These are phyloP conservation scores for Fistulifera solaris DNA, from an alignment of 108 stramenopile species.

Conservation along the genomic window DNA sequence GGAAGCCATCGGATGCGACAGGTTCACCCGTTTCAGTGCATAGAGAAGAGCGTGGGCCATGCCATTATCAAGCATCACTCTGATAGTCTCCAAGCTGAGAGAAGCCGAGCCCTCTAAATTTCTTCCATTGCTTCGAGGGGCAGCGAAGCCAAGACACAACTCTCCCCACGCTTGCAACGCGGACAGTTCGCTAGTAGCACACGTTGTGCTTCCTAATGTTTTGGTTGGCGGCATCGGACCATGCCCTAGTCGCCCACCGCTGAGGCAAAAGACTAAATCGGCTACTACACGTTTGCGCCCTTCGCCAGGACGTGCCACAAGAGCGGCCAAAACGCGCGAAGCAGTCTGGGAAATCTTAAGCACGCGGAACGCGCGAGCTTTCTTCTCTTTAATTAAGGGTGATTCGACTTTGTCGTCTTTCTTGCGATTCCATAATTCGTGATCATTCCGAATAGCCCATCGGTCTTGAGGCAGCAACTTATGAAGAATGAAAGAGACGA, in stretches of 20 bases:
- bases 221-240: neutral
- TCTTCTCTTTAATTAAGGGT: constrained; percentile 5
- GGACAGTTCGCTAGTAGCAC: constrained; percentile 26
- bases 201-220: neutral
- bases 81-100: constrained; percentile 78
- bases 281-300: constrained; percentile 80
- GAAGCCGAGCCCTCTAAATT: constrained; percentile 48
- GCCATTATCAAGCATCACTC: constrained; percentile 70
- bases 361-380: constrained; percentile 19
- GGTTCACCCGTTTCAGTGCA: constrained; percentile 61
- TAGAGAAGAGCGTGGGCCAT: constrained; percentile 69
- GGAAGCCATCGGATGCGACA: constrained; percentile 74
- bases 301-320: constrained; percentile 87
- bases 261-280: constrained; percentile 76
- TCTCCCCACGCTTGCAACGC: constrained; percentile 80
- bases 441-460: constrained; percentile 9
- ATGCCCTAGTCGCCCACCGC: constrained; percentile 38
- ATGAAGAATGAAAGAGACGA: constrained; percentile 83
- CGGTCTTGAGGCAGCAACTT: constrained; percentile 70
- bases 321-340: constrained; percentile 67
- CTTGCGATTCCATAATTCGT: constrained; percentile 8
- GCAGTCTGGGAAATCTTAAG: constrained; percentile 51
- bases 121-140: constrained; percentile 52
- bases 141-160: constrained; percentile 71
- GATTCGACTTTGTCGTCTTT: constrained; percentile 12